Evolutionary conservation across 371 early-diverging fungal species (phyloP).

Genomic region (Apophysomyces elegans): DNA sequence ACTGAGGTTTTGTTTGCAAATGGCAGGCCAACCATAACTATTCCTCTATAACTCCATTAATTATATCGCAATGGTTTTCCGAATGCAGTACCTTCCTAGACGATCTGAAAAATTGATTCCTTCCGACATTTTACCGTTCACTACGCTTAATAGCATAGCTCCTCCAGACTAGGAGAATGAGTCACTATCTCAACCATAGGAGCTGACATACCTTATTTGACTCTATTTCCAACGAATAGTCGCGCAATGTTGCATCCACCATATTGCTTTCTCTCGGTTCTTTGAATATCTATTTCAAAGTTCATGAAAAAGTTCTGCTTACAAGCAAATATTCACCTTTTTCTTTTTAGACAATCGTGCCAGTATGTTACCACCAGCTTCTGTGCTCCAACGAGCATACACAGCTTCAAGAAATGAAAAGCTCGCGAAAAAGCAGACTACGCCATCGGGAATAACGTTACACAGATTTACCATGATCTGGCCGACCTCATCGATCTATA

Average conservation of each 20-base stretch:
- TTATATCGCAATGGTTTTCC: neutral
- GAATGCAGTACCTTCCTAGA: conserved; percentile 66
- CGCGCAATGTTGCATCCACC: conserved; percentile 64
- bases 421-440: conserved; percentile 95
- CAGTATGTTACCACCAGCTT: conserved; percentile 40
- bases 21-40: conserved; percentile 91
- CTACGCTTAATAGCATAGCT: conserved; percentile 91
- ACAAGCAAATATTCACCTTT: conserved; percentile 41
- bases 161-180: conserved; percentile 48
- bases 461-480: conserved; percentile 74
- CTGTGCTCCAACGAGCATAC: conserved; percentile 54
- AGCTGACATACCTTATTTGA: conserved; percentile 20
- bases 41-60: conserved; percentile 52
- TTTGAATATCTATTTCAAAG: conserved; percentile 54
- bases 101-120: conserved; percentile 96
- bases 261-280: conserved; percentile 67
- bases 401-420: conserved; percentile 84
- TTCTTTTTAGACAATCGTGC: conserved; percentile 61
- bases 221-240: conserved; percentile 62
- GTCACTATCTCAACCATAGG: neutral
- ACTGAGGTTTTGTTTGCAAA: conserved; percentile 76
- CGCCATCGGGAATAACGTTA: conserved; percentile 88
- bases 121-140: conserved; percentile 97
- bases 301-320: neutral
- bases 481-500: conserved; percentile 78